These are phyloP conservation scores for Aureobasidium uvarum DNA, from an alignment of 2,329 filamentous ascomycete genomes.

Conservation along the genomic window DNA sequence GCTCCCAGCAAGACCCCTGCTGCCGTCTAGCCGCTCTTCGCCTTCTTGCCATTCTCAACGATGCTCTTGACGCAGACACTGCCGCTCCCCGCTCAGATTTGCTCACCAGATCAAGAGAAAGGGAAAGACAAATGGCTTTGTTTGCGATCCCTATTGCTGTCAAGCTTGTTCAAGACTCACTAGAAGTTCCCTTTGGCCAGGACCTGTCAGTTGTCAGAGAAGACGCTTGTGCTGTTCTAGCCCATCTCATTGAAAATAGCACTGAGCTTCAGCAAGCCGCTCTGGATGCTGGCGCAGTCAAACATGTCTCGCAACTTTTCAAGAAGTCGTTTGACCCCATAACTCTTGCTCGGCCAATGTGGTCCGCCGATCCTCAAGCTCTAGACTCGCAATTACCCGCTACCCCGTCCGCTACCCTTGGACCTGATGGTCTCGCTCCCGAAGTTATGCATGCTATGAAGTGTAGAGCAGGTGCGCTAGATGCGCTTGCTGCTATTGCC, in stretches of 20 bases:
- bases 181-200: slow-evolving; percentile 20
- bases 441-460: slow-evolving; percentile 67
- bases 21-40: slow-evolving; percentile 46
- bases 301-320: slow-evolving; percentile 61
- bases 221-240: slow-evolving; percentile 71
- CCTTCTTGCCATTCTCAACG: slow-evolving; percentile 41
- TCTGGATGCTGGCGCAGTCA: slow-evolving; percentile 65
- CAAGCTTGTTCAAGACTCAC: slow-evolving; percentile 47
- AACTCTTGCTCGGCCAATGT: slow-evolving; percentile 52
- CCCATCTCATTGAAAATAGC: slow-evolving; percentile 74
- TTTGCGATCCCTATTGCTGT: slow-evolving; percentile 50
- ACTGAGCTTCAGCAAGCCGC: slow-evolving; percentile 78
- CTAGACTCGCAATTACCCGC: slow-evolving; percentile 31
- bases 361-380: slow-evolving; percentile 48
- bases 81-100: slow-evolving; percentile 37
- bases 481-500: slow-evolving; percentile 77
- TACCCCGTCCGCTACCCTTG: slow-evolving; percentile 50
- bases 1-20: slow-evolving; percentile 41
- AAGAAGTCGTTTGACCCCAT: slow-evolving; percentile 65
- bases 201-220: slow-evolving; percentile 63
- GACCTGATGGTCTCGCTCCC: slow-evolving; percentile 61
- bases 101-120: slow-evolving; percentile 38
- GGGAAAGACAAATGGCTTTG: slow-evolving; percentile 46
- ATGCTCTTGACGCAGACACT: slow-evolving; percentile 38
- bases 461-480: slow-evolving; percentile 71